A percentile compares a stretch with the other conserved stretches of the same genome.
Evolutionary conservation across 75 land plant genomes (phyloP).

Genomic region (Cunninghamia lanceolata): DNA sequence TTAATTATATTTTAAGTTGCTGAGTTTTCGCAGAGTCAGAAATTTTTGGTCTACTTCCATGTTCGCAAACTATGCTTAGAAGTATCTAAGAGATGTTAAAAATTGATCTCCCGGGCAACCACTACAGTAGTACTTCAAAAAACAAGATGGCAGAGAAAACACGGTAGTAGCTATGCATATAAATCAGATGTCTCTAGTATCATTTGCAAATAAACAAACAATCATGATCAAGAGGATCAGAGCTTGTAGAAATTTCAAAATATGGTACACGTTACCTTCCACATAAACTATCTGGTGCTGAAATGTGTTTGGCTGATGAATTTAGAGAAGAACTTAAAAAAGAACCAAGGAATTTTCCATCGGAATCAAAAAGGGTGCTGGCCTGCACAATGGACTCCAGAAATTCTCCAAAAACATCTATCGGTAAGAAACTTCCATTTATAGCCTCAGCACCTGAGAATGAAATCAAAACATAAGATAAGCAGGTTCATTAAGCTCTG

Average conservation of each 20-base stretch:
- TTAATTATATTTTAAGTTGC: no score
- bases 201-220: neutral
- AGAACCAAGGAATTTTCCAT: conserved; percentile 45
- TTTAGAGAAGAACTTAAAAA: conserved; percentile 38
- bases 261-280: conserved; percentile 27
- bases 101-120: neutral
- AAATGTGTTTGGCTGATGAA: conserved; percentile 23
- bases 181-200: neutral
- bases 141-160: neutral
- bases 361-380: conserved; percentile 35
- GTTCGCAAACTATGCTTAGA: no score
- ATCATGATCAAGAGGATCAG: neutral
- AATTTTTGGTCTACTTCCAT: no score
- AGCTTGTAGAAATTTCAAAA: neutral
- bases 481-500: neutral
- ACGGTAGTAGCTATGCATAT: neutral
- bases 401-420: conserved; percentile 39
- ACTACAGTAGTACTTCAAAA: neutral
- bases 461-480: neutral
- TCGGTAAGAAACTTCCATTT: conserved; percentile 4
- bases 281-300: conserved; percentile 25
- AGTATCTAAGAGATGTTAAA: neutral
- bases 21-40: no score
- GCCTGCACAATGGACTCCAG: conserved; percentile 39
- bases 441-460: conserved; percentile 20